phyloP scores from a whole-genome alignment of 805 yeast genomes.

The Metschnikowia drakensbergensis region DNA sequence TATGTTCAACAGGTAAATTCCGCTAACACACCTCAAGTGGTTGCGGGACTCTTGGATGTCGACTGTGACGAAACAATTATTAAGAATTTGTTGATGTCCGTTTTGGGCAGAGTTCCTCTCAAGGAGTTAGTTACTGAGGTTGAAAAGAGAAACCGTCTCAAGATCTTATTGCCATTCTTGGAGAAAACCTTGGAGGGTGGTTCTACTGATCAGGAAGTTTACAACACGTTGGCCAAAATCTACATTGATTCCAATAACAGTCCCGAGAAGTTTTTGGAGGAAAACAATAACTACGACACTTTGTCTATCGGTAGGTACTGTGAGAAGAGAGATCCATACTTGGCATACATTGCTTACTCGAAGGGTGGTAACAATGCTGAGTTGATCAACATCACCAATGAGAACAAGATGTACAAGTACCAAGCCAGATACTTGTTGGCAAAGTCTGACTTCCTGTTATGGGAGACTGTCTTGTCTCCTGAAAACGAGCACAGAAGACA shows the following conservation, averaged over 20 bases:
- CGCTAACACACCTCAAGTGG: conserved; percentile 90
- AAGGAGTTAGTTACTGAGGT: conserved; percentile 87
- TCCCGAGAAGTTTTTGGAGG: conserved; percentile 94
- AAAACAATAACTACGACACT: conserved; percentile 88
- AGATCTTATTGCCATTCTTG: conserved; percentile 85
- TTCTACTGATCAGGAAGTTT: conserved; percentile 84
- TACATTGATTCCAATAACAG: conserved; percentile 97
- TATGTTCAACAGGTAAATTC: conserved; percentile 98
- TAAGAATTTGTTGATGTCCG: conserved; percentile 74
- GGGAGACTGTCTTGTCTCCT: conserved; percentile 72
- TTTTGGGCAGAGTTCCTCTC: conserved; percentile 91
- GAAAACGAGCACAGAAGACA: conserved; percentile 87
- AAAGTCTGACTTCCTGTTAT: conserved; percentile 80
- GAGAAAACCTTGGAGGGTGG: conserved; percentile 86
- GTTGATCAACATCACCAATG: conserved; percentile 87
- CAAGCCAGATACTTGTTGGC: conserved; percentile 94
- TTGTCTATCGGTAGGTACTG: conserved; percentile 95
- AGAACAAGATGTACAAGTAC: conserved; percentile 96
- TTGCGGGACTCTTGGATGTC: conserved; percentile 93
- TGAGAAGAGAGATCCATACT: conserved; percentile 97
- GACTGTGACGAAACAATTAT: conserved; percentile 93
- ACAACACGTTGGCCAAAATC: conserved; percentile 92
- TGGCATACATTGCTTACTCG: conserved; percentile 96
- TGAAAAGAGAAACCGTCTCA: conserved; percentile 92
- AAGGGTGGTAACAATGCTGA: conserved; percentile 92